Conservation (phyloP, 805 yeast species). For the Torulaspora indica region DNA sequence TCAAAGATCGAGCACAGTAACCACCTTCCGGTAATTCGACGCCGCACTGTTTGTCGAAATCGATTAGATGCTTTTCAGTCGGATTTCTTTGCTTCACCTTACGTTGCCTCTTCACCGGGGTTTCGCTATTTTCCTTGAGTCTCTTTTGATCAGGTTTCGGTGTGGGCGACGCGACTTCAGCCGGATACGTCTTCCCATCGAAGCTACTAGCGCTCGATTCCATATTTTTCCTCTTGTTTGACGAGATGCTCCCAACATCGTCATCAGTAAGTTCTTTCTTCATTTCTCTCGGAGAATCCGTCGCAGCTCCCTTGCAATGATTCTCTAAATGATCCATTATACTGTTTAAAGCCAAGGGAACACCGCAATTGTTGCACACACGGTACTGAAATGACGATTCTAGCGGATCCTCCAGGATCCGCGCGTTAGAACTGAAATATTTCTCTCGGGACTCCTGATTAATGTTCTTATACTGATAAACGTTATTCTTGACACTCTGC, state of each 20-base stretch:
- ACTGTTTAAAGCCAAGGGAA: conserved; percentile 28
- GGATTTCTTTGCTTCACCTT: conserved; percentile 50
- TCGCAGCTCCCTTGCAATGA: conserved; percentile 21
- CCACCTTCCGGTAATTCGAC: conserved; percentile 93
- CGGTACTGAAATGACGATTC: conserved; percentile 25
- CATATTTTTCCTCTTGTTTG: conserved; percentile 7
- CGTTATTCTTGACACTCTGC: conserved; percentile 18
- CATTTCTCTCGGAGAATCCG: conserved; percentile 8
- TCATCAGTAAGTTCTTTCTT: conserved; percentile 11
- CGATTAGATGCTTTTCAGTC: conserved; percentile 69
- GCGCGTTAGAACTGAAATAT: conserved; percentile 26
- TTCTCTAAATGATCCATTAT: conserved; percentile 32
- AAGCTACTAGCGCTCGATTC: conserved; percentile 15
- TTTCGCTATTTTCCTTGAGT: conserved; percentile 12
- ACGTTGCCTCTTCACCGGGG: conserved; percentile 31
- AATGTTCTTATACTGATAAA: conserved; percentile 16
- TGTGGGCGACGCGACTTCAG: conserved; percentile 22
- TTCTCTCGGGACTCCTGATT: conserved; percentile 14
- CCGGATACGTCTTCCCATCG: conserved; percentile 16
- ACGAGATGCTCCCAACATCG: conserved; percentile 15
- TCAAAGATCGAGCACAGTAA: conserved; percentile 88
- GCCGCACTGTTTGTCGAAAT: conserved; percentile 93
- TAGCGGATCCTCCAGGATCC: conserved; percentile 21
- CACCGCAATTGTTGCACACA: conserved; percentile 34
- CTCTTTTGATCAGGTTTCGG: conserved; percentile 18